Base-by-base conservation (phyloP, 1,284 basidiomycete genomes). In the Melampsora allii-populina region DNA sequence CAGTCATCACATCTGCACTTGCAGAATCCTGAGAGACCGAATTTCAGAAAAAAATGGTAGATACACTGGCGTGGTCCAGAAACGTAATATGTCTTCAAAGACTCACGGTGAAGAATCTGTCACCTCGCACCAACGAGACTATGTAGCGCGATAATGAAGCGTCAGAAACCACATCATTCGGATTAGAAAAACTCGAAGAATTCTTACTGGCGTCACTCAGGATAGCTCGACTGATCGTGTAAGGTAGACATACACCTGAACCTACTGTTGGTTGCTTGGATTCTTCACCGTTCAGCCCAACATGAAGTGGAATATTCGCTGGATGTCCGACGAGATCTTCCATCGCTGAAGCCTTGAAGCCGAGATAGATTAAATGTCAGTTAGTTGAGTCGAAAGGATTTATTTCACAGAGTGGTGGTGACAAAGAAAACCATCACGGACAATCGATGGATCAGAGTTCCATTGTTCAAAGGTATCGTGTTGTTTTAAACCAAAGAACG, bases 281-380 rank as follows among this genome's bases (percentile, higher is more conserved):
- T 27, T 72, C 68, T 58, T 72, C 68, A 10, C 68, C 61, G 42
- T 64, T 60, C 33, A 72, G 46, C 17, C 68, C 68, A 19, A 42
- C 68, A 53, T 72, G 53, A 21, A 72, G 36, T 27, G 68, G 68
- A 17, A 72, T 72, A 42, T 72, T 72, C 2, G 68, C 56, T 14
- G 68, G 68, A 31, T 72, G 68, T n/a, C 68, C 68, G 3, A 72
- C 68, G 27, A 72, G 50, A 24, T 72, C 68, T 46, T 58, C 67
- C 67, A 69, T 69, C 17, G 67, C 67, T 31, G 42, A 60, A 29
- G 67, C 67, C 67, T 69, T 56, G 29, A 10, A 29, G 19, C 9
- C 9, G 2, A 1, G 36, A 61, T 14, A 33, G 27, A 10, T 29
- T 14, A 19, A 61, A 21, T 1, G 17, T 14, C 12, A 42, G 14